These are phyloP conservation scores for Ilyonectria mors-panacis DNA, from an alignment of 2,329 filamentous ascomycete species.

Conservation along the genomic window DNA sequence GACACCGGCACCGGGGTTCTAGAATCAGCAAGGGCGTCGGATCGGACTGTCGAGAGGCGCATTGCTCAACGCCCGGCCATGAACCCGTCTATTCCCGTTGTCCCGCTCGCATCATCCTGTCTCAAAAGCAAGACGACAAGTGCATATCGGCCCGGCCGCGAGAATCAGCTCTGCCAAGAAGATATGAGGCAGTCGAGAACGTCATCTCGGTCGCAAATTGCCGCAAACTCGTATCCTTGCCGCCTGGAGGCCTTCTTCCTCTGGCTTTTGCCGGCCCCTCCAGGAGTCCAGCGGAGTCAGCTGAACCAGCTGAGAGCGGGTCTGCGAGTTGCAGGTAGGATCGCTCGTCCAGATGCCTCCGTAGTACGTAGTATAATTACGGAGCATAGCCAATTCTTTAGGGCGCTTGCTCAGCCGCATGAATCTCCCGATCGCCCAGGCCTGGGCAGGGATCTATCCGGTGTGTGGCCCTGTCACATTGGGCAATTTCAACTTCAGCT, in stretches of 20 bases:
- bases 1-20: constrained; percentile 19
- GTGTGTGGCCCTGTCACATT: constrained; percentile 16
- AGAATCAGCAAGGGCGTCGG: constrained; percentile 21
- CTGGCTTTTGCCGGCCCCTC: background rate
- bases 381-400: background rate
- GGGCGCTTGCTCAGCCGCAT: constrained; percentile 19
- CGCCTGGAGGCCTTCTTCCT: background rate
- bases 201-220: constrained; percentile 30
- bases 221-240: constrained; percentile 25
- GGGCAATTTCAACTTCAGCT: background rate
- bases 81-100: constrained; percentile 26
- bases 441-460: constrained; percentile 2
- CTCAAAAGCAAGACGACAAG: constrained; percentile 16
- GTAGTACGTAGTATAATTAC: background rate
- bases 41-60: constrained; percentile 23
- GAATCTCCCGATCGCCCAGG: constrained; percentile 20
- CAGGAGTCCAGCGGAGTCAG: background rate
- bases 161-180: constrained; percentile 28
- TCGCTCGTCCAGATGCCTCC: background rate
- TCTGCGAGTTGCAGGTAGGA: background rate
- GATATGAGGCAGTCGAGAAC: constrained; percentile 4
- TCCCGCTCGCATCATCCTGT: constrained; percentile 6
- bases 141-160: constrained; percentile 28
- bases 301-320: constrained; percentile 9
- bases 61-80: constrained; percentile 22